Evolutionary conservation across 352 stramenopile genomes (phyloP), one percentile per base, ranked within the genome.

Genomic region (Phytophthora citrophthora): DNA sequence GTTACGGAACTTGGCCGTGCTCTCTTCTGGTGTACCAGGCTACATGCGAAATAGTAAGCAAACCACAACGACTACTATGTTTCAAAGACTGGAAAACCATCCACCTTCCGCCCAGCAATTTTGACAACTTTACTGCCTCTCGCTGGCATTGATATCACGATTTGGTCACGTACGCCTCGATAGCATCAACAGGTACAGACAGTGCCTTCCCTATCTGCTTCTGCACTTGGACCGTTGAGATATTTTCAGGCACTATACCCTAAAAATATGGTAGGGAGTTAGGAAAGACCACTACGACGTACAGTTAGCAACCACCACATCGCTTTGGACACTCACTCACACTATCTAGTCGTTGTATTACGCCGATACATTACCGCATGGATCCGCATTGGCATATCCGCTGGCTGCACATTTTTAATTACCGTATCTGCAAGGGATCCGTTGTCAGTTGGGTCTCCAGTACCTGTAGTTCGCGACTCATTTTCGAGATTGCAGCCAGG

Each of bases 1-100:
- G 68, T 57, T 74, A 34, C 77, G 74, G 24, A 88, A 88, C 62
- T 84, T 90, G 41, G 47, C 43, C 2, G 59, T 53, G 39, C 20
- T 65, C 6, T 90, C 78, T 41, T 90, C 78, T n/a, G 77, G 44
- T 8, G 47, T 52, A 4, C 48, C 49, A 6, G 63, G 39, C 68
- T 76, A 50, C 18, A 60, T 1, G 27, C 27, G 38, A 58, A 12
- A 32, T 1, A 13, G 51, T 72, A 13, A 69, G 26, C 27, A 60
- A 61, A 18, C 46, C 40, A 3, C 34, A 55, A 4, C 23, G 15
- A 51, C n/a, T 7, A 32, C 4, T 15, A 16, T 43, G 4, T 9
- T 23, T 16, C 20, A 34, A 20, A 20, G 10, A 67, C 16, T 15
- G 44, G 15, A 54, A 27, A 12, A 8, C 8, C 1, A 11, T 44